These are phyloP conservation scores for Diaporthe sp. DNA, from an alignment of 2,329 filamentous ascomycete species.

Conservation along the genomic window DNA sequence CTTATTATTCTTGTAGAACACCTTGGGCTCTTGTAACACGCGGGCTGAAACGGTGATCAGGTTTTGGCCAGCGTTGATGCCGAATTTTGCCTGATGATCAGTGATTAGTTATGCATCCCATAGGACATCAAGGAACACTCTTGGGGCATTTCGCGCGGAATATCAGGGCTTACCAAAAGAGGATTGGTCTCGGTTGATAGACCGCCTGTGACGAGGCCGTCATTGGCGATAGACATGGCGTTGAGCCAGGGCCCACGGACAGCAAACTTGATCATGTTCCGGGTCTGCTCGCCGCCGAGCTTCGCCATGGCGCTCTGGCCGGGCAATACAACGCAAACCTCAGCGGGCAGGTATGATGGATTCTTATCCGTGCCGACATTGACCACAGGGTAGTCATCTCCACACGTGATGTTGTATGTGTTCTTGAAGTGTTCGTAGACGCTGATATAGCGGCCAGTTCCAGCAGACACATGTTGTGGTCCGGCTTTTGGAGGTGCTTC, in stretches of 20 bases:
- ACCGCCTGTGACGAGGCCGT: constrained; percentile 61
- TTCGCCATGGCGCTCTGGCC: constrained; percentile 62
- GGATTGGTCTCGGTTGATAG: constrained; percentile 50
- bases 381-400: constrained; percentile 59
- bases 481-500: background rate
- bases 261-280: constrained; percentile 70
- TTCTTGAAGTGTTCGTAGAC: constrained; percentile 62
- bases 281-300: constrained; percentile 63
- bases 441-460: constrained; percentile 53
- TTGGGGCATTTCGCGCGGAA: background rate
- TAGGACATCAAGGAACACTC: constrained; percentile 39
- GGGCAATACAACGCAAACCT: constrained; percentile 65
- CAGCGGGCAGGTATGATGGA: constrained; percentile 67
- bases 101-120: constrained; percentile 49
- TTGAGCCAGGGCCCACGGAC: constrained; percentile 66
- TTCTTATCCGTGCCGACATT: constrained; percentile 66
- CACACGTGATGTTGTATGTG: constrained; percentile 45
- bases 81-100: constrained; percentile 40
- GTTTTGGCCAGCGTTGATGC: constrained; percentile 56
- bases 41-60: constrained; percentile 73
- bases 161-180: constrained; percentile 46
- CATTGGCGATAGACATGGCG: constrained; percentile 62
- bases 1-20: constrained; percentile 59
- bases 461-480: constrained; percentile 19
- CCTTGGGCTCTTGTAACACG: constrained; percentile 62